Base-by-base conservation (phyloP, 305 asterid species). In the Solanum hybrid region DNA sequence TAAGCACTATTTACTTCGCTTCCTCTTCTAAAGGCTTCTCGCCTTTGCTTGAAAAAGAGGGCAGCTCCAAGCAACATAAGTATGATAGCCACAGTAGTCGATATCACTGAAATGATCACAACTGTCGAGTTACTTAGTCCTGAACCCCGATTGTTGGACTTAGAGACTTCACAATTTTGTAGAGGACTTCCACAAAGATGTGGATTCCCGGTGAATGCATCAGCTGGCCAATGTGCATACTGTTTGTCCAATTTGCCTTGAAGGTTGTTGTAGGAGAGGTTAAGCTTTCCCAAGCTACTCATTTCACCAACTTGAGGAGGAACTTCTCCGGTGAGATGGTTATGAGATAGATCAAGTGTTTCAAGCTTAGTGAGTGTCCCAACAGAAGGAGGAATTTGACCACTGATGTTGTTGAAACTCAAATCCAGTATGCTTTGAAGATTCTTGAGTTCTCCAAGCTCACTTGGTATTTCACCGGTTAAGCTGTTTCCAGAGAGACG, bases 141-240 rank as follows among this genome's bases (percentile, higher is more conserved):
- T 6, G 93, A 39, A 27, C 76, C 79, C 10, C 76, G 75, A 33
- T 76, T 45, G 27, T 38, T 77, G n/a, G 95, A 90, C 83, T 89
- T 84, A 7, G 70, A 57, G 32, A 78, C 93, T 31, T 89, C 92
- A 92, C 99, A 97, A 36, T 57, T 93, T 5, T 88, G 92, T 61
- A 97, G 97, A 82, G 98, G 98, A 86, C 93, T 93, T 65, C 99
- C 99, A 36, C 99, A 97, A 26, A 97, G 95, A 87, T 92, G 92
- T 86, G 61, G 76, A 78, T 97, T 97, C 78, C 98, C 98, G 0
- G 89, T 90, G 83, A 96, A 97, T 51, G 97, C 91, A 87, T 94
- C 92, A 33, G 92, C 95, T 6, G 98, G 98, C 98, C 98, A 96
- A 45, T 93, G 96, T 10, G 94, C 92, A 24, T 94, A 96, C 17